Conservation (phyloP, 768 basidiomycete genomes). For the Tephrocybe sp. region DNA sequence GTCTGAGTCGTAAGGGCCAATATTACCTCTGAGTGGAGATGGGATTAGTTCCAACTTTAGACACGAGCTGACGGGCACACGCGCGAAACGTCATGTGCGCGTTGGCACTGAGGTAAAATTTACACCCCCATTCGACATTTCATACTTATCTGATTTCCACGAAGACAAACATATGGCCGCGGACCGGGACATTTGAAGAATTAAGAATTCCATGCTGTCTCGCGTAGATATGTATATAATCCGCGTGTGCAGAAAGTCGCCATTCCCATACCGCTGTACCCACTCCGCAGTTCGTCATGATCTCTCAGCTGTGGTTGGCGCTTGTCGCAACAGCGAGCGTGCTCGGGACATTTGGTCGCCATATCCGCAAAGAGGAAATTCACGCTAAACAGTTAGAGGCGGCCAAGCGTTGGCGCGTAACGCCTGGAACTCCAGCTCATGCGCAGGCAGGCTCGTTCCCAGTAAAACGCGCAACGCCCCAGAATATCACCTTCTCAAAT, state of each 20-base stretch:
- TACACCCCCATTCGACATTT: neutral
- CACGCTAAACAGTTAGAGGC: conserved; percentile 46
- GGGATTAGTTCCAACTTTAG: neutral
- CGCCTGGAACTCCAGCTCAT: conserved; percentile 8
- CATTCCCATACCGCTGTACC: neutral
- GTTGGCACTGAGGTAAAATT: neutral
- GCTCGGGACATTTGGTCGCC: conserved; percentile 23
- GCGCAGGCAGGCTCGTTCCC: conserved; percentile 12
- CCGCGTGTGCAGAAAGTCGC: neutral
- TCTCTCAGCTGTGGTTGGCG: conserved; percentile 14
- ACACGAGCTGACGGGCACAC: neutral
- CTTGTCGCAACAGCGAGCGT: conserved; percentile 16
- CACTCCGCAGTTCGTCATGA: conserved; percentile 7
- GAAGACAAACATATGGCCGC: neutral
- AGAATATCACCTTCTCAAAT: conserved; percentile 72
- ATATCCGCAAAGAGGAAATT: conserved; percentile 39
- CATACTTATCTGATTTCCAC: neutral
- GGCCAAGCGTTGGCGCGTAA: conserved; percentile 34
- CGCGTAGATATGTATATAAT: conserved; percentile 2
- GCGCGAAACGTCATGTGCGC: conserved; percentile 1
- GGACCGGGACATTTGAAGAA: neutral
- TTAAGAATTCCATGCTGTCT: neutral
- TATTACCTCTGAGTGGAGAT: neutral
- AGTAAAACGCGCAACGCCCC: conserved; percentile 22
- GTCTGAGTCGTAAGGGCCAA: no score